Base-by-base conservation (phyloP, 441 rosid genomes). In the Populus tomentosa region DNA sequence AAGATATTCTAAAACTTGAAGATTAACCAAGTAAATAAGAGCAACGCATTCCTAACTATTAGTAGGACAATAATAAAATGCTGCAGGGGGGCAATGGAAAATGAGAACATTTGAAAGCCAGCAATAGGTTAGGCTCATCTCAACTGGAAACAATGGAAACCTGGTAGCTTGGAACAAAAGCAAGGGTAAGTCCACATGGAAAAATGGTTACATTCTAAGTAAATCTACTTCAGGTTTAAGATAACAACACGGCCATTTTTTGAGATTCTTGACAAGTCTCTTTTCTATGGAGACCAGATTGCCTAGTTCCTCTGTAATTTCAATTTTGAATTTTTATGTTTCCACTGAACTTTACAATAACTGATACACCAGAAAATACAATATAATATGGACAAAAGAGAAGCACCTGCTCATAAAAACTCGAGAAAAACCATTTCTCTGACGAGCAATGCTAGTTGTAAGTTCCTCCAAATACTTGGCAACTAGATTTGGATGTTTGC, bases 401-500 rank as follows among this genome's bases (percentile, higher is more conserved):
- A 71, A 23, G 72, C 78, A 91, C 97, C 96, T 94, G 89, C 82
- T 84, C 36, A 90, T 84, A 79, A 90, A 69, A 84, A 92, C 77
- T 76, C 73, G 87, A 78, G 92, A 82, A 81, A 88, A 87, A 53
- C 83, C 82, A 80, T 79, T 87, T 90, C 92, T 89, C 74, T 85
- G 94, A 71, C 74, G 85, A 63, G 83, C 38, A 40, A 83, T 61
- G 66, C 82, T 86, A 69, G 90, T 78, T 80, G 64, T 80, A 62
- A 96, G 91, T 83, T 89, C 94, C 84, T 88, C 93, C 87, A 96
- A 85, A 82, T 82, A 75, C 80, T 81, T 88, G 75, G 89, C 76
- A 59, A 94, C 88, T 75, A 86, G 85, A 73, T 84, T 86, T 76
- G 98, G 97, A 83, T 89, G 83, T 87, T 89, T 89, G 89, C 98